Evolutionary conservation across 305 asterid genomes (phyloP).

Genomic region (Solanum hybrid): DNA sequence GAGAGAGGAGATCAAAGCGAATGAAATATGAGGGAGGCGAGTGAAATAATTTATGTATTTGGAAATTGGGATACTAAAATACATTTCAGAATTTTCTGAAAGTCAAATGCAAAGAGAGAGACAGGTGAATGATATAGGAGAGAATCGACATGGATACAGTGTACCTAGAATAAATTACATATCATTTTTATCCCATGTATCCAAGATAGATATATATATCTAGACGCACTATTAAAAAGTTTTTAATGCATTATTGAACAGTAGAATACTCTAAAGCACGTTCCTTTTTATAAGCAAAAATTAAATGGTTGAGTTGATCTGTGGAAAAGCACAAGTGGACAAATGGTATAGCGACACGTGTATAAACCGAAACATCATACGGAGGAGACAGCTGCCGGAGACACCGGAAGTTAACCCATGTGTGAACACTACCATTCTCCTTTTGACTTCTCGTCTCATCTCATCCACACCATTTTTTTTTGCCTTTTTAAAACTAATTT

Average conservation of each 20-base stretch:
- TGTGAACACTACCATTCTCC: not conserved
- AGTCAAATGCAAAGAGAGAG: not conserved
- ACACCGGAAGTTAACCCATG: conserved; percentile 1
- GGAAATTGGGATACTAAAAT: not conserved
- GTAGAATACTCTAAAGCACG: too few species aligned
- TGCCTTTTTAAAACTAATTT: too few species aligned
- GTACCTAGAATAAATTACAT: too few species aligned
- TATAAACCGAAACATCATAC: not conserved
- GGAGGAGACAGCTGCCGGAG: conserved; percentile 5
- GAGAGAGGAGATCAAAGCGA: not conserved
- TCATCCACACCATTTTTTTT: not conserved
- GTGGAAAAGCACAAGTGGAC: not conserved
- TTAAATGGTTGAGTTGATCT: not conserved
- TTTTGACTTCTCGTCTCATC: not conserved
- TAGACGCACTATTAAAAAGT: too few species aligned
- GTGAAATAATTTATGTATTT: not conserved
- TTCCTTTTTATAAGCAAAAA: not conserved
- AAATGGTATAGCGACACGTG: not conserved
- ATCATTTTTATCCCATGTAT: accelerated
- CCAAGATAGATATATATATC: too few species aligned
- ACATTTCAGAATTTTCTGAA: not conserved
- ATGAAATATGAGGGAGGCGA: not conserved
- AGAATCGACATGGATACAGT: too few species aligned
- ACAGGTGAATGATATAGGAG: not conserved
- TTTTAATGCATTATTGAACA: not conserved